Evolutionary conservation across 805 yeast species (phyloP).

Genomic region (Zygoascus tannicola): DNA sequence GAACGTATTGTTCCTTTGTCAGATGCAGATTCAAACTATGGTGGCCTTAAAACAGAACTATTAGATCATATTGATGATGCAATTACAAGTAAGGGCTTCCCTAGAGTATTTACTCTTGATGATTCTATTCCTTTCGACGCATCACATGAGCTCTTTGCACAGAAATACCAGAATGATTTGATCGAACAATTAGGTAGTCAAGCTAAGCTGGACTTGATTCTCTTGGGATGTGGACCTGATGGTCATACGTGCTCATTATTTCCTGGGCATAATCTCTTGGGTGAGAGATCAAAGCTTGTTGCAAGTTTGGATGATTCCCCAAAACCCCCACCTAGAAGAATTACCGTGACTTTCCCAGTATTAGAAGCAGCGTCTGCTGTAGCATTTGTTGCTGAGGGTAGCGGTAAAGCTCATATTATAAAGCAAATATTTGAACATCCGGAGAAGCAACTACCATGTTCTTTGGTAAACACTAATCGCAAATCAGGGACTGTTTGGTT

Average conservation of each 20-base stretch:
- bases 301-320: conserved; percentile 74
- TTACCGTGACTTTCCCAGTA: conserved; percentile 77
- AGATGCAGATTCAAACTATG: conserved; percentile 79
- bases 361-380: conserved; percentile 45
- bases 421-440: conserved; percentile 53
- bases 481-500: conserved; percentile 62
- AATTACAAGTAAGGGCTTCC: conserved; percentile 32
- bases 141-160: conserved; percentile 47
- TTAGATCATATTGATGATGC: conserved; percentile 34
- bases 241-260: conserved; percentile 92
- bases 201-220: conserved; percentile 46
- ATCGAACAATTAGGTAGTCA: conserved; percentile 36
- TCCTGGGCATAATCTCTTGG: conserved; percentile 68
- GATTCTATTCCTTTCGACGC: conserved; percentile 50
- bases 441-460: conserved; percentile 47
- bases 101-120: conserved; percentile 59
- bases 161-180: conserved; percentile 49
- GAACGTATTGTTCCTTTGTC: conserved; percentile 81
- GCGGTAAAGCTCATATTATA: conserved; percentile 66
- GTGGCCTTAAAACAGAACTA: conserved; percentile 60
- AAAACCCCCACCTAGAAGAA: conserved; percentile 89
- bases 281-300: conserved; percentile 44
- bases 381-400: conserved; percentile 86
- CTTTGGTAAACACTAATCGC: conserved; percentile 54
- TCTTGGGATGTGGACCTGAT: conserved; percentile 91